Base-by-base conservation (phyloP, 495 filamentous ascomycete genomes). In the Baudoinia panamericana region DNA sequence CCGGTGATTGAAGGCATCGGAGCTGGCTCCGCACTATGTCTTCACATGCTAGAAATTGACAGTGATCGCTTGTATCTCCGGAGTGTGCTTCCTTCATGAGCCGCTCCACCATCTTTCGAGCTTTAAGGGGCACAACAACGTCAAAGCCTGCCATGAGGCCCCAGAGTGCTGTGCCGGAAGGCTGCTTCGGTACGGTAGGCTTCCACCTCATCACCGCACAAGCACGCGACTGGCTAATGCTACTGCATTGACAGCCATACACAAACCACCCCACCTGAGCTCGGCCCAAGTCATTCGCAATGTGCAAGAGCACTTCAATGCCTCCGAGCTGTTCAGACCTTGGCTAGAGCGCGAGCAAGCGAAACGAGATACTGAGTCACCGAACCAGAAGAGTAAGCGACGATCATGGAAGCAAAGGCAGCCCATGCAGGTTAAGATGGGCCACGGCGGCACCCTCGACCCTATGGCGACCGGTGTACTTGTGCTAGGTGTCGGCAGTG, bases 381-480 rank as follows among this genome's bases (percentile, higher is more conserved):
- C 63, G 7, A 67, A 59, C 54, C 70, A 78, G 56, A 66, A 66
- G 5, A 22, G 44, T 20, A 64, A 65, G 28, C 70, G 71, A 16
- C 63, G 71, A 43, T 63, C 68, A 32, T 51, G 52, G 36, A 56
- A 60, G 26, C 75, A 75, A 59, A 54, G 62, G 29, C 51, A 63
- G 25, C 61, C 68, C 0, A 44, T 80, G 6, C 69, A 82, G 42
- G 78, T 96, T 45, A 99, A 99, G 65, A 80, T 96, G 51, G 90
- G 90, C 15, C 90, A 99, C 63, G 90, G 92, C 24, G 90, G 90
- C 23, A 99, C 90, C 0, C 70, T 99, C 3, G 90, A 99, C 53
- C 90, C 90, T 2, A 71, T 95, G 48, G 90, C 90, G 11, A 93
- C 84, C 1, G 90, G 90, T 18, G 84, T 99, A 9, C 68, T 99